A percentile compares a stretch with the other conserved stretches of the same genome.
Evolutionary conservation across 306 rosid genomes (phyloP).

Genomic region (Prinsepia uniflora): DNA sequence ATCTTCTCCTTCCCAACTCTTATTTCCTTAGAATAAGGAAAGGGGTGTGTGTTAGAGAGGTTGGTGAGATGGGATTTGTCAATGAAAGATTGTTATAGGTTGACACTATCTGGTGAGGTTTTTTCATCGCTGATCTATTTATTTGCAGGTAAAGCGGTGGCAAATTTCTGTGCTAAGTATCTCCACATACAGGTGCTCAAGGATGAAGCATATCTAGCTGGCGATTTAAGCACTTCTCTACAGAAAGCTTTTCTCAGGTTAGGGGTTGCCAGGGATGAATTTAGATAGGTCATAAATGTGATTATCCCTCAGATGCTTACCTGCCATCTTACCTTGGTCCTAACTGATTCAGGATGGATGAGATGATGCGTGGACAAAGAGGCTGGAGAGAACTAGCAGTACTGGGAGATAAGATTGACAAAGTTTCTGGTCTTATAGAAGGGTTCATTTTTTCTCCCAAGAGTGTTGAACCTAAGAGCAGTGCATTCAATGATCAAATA

Average conservation of each 20-base stretch:
- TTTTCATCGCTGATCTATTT: slow-evolving; percentile 20
- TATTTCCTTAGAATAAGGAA: neutral
- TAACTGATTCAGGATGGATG: slow-evolving; percentile 78
- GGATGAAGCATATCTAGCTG: slow-evolving; percentile 68
- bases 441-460: slow-evolving; percentile 79
- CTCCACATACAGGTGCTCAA: slow-evolving; percentile 77
- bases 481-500: slow-evolving; percentile 31
- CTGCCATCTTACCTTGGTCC: slow-evolving; percentile 10
- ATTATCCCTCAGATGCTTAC: slow-evolving; percentile 23
- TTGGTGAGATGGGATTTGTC: neutral
- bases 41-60: neutral
- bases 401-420: slow-evolving; percentile 84
- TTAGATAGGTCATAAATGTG: slow-evolving; percentile 18
- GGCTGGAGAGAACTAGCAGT: slow-evolving; percentile 95
- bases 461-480: slow-evolving; percentile 36
- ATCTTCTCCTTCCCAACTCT: neutral
- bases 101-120: slow-evolving; percentile 10
- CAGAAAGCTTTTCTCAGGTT: slow-evolving; percentile 79
- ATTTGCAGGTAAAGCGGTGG: slow-evolving; percentile 86
- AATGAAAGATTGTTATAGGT: neutral
- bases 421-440: slow-evolving; percentile 73
- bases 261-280: neutral
- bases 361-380: slow-evolving; percentile 94
- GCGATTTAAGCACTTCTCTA: slow-evolving; percentile 67
- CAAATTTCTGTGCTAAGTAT: slow-evolving; percentile 91